Evolutionary conservation across 768 basidiomycete genomes (phyloP).

Genomic region (Naganishia friedmannii): DNA sequence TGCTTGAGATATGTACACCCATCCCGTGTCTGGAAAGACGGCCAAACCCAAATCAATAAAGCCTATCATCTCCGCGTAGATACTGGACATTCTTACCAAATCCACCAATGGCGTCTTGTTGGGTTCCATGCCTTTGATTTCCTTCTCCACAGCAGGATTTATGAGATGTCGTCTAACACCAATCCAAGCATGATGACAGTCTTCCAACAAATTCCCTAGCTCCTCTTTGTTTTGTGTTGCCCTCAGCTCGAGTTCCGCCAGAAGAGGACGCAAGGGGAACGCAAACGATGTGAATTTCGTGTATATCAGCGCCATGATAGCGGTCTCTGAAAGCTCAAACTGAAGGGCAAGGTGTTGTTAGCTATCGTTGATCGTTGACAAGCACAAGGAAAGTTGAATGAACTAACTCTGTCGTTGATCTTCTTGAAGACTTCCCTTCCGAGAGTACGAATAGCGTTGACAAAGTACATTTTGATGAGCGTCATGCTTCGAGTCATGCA

Average conservation of each 20-base stretch:
- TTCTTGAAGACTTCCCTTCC: slow-evolving; percentile 73
- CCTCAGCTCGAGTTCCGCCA: slow-evolving; percentile 80
- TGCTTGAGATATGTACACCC: slow-evolving; percentile 92
- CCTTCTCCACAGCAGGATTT: slow-evolving; percentile 68
- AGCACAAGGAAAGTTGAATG: neutral
- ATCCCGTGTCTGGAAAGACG: slow-evolving; percentile 65
- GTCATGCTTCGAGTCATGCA: slow-evolving; percentile 99
- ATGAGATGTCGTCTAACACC: slow-evolving; percentile 68
- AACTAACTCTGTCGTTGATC: slow-evolving; percentile 67
- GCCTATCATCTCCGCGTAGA: no score
- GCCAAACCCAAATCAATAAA: slow-evolving; percentile 13
- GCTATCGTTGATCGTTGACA: neutral
- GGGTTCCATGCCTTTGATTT: slow-evolving; percentile 80
- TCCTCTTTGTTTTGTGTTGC: slow-evolving; percentile 77
- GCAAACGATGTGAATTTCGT: slow-evolving; percentile 77
- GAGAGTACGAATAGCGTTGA: slow-evolving; percentile 74
- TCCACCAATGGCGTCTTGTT: slow-evolving; percentile 78
- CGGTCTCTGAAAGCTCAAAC: slow-evolving; percentile 68
- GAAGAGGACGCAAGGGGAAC: slow-evolving; percentile 67
- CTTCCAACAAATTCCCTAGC: slow-evolving; percentile 69
- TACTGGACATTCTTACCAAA: slow-evolving; percentile 57
- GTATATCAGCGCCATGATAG: slow-evolving; percentile 70
- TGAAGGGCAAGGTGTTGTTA: neutral
- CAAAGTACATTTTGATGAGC: slow-evolving; percentile 93
- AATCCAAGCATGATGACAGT: slow-evolving; percentile 86